Evolutionary conservation across 2,329 filamentous ascomycete genomes (phyloP).

Genomic region (Colletotrichum chlorophyti): DNA sequence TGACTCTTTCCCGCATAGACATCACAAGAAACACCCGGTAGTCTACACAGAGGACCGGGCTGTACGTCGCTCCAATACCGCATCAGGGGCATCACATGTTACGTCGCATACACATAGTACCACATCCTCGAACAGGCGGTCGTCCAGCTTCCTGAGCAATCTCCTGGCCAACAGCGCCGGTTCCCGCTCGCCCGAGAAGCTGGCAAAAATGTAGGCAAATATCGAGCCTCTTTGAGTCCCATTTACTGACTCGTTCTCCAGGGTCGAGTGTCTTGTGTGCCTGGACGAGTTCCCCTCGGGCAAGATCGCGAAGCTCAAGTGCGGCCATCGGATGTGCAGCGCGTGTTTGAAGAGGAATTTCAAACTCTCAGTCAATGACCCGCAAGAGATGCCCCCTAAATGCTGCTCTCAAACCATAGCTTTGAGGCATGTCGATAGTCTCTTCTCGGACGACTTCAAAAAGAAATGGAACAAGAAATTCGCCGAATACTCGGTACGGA

Average conservation of each 20-base stretch:
- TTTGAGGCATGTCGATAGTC: conserved; percentile 74
- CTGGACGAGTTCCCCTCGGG: conserved; percentile 69
- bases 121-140: conserved; percentile 21
- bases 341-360: conserved; percentile 78
- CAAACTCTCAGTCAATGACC: conserved; percentile 76
- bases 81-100: conserved; percentile 24
- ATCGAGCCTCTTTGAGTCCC: no score
- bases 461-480: conserved; percentile 82
- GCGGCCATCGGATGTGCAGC: conserved; percentile 83
- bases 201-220: conserved; percentile 37
- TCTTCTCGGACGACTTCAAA: conserved; percentile 80
- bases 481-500: conserved; percentile 75
- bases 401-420: conserved; percentile 81
- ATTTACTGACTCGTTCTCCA: conserved; percentile 39
- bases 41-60: conserved; percentile 15
- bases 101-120: conserved; percentile 29
- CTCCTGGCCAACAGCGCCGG: conserved; percentile 11
- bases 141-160: conserved; percentile 15
- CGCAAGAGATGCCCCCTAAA: conserved; percentile 82
- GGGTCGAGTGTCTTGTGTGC: conserved; percentile 77
- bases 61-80: conserved; percentile 24
- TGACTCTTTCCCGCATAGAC: conserved; percentile 7
- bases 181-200: conserved; percentile 33
- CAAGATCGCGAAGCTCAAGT: conserved; percentile 75
- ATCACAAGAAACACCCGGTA: conserved; percentile 11